Conservation (phyloP, 2,329 filamentous ascomycete genomes). For the Ceratocystis huliohia region DNA sequence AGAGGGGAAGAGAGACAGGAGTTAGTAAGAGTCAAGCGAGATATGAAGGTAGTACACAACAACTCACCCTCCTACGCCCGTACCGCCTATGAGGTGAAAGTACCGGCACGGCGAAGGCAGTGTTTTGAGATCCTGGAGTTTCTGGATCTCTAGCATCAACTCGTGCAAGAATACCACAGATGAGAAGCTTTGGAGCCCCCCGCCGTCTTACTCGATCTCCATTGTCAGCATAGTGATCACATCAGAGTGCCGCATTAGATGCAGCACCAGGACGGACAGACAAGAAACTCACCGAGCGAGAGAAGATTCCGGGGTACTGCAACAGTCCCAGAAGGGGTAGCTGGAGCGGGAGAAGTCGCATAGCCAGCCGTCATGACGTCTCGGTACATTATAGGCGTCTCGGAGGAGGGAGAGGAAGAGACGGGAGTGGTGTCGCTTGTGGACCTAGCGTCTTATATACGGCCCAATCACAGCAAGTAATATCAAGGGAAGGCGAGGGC, state of each 20-base stretch:
- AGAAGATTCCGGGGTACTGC: background rate
- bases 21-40: background rate
- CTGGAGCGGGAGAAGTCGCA: background rate
- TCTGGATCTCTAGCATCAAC: constrained; percentile 1
- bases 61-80: constrained; percentile 5
- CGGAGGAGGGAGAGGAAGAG: background rate
- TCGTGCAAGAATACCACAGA: constrained; percentile 1
- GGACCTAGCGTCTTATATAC: background rate
- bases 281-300: background rate
- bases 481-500: background rate
- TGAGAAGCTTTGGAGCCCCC: background rate
- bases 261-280: background rate
- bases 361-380: background rate
- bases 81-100: background rate
- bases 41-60: background rate
- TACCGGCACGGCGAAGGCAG: background rate
- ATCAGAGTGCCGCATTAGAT: background rate
- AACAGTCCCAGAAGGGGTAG: background rate
- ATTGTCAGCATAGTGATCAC: background rate
- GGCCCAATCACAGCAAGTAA: constrained; percentile 3
- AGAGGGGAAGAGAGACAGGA: background rate
- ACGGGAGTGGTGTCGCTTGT: background rate
- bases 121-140: background rate
- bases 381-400: background rate
- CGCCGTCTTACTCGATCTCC: background rate